These are phyloP conservation scores for Plasmodium falciparum DNA, from an alignment of 169 alveolate species.

Conservation along the genomic window DNA sequence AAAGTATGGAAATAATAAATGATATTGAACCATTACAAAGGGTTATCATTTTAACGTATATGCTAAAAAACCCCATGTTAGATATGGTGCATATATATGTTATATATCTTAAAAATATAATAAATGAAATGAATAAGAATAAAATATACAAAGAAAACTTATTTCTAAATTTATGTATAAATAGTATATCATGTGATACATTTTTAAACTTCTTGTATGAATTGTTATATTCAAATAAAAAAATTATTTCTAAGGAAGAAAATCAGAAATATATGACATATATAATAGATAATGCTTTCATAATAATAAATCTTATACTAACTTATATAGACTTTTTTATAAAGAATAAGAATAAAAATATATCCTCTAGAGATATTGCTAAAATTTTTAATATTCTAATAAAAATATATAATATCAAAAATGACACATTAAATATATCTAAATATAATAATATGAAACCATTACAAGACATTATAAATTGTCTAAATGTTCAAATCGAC, in stretches of 20 bases:
- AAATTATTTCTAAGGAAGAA: background rate
- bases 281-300: conserved; percentile 21
- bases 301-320: conserved; percentile 24
- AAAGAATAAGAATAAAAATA: conserved; percentile 17
- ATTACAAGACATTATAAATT: background rate
- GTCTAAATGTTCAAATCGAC: conserved; percentile 7
- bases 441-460: background rate
- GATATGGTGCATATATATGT: conserved; percentile 45
- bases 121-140: conserved; percentile 35
- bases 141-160: conserved; percentile 23
- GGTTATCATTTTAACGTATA: conserved; percentile 49
- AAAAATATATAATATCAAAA: conserved; percentile 7
- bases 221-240: background rate
- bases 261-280: background rate
- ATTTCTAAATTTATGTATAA: conserved; percentile 62
- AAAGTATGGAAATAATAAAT: conserved; percentile 31
- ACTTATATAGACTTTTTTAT: conserved; percentile 53
- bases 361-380: conserved; percentile 69
- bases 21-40: conserved; percentile 49
- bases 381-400: conserved; percentile 49
- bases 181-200: conserved; percentile 43
- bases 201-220: conserved; percentile 36
- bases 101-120: conserved; percentile 20
- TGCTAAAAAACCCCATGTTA: conserved; percentile 42
- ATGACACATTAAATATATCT: background rate